Evolutionary conservation across 352 stramenopile species (phyloP).

Genomic region (Bremia lactucae): DNA sequence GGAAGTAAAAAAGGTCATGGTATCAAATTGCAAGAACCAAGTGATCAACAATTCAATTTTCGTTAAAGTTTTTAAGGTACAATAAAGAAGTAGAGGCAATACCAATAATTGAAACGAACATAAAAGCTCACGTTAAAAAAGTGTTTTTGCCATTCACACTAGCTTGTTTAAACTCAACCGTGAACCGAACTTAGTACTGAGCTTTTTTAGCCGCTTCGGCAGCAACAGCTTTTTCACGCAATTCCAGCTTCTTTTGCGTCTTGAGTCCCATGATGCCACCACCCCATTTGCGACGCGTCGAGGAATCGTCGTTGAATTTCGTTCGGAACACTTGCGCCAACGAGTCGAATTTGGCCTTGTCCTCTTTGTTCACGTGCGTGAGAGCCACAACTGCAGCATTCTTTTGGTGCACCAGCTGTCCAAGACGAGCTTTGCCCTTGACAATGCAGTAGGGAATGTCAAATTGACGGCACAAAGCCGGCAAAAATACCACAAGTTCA

Average conservation of each 20-base stretch:
- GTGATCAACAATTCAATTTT: constrained; percentile 7
- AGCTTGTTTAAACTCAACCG: too few relatives aligned
- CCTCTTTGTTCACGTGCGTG: constrained; percentile 96
- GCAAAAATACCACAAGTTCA: constrained; percentile 96
- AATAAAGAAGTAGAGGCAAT: constrained; percentile 14
- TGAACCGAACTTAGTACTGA: constrained; percentile 77
- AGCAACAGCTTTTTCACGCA: constrained; percentile 94
- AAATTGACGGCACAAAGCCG: constrained; percentile 98
- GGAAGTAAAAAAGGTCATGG: constrained; percentile 47
- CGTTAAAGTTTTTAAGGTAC: too few relatives aligned
- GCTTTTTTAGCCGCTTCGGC: constrained; percentile 98
- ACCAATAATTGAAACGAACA: too few relatives aligned
- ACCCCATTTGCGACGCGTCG: constrained; percentile 93
- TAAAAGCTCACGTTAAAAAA: not conserved
- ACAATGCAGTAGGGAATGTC: constrained; percentile 99
- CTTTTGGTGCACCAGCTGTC: constrained; percentile 98
- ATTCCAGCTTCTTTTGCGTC: constrained; percentile 98
- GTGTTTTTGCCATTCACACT: too few relatives aligned
- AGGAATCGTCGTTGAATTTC: constrained; percentile 96
- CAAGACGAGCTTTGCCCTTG: constrained; percentile 97
- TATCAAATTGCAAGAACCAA: constrained; percentile 28
- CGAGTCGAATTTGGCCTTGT: constrained; percentile 94
- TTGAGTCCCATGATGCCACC: constrained; percentile 99
- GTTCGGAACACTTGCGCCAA: constrained; percentile 88
- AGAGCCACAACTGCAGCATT: constrained; percentile 92